Percentiles rank a stretch among this genome's conserved stretches.
phyloP scores from a whole-genome alignment of 202 grass and related monocot species.

The Eragrostis tef region DNA sequence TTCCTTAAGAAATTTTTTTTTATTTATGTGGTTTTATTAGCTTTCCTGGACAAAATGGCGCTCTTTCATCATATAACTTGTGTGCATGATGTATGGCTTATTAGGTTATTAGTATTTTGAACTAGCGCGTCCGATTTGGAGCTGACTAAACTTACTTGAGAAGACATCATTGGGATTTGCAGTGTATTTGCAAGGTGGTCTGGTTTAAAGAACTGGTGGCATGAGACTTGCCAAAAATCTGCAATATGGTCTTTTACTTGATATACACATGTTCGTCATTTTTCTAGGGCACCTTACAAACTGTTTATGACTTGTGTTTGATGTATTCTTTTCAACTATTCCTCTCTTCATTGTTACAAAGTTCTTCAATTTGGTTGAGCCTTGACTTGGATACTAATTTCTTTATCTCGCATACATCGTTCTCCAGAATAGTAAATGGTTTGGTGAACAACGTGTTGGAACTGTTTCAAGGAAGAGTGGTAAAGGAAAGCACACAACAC shows the following conservation, averaged over 20 bases:
- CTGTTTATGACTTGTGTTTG: slow-evolving; percentile 24
- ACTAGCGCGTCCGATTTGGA: neutral
- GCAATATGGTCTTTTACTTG: no score
- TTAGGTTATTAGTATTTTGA: slow-evolving; percentile 13
- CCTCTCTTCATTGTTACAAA: neutral
- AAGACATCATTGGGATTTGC: neutral
- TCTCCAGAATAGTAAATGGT: slow-evolving; percentile 87
- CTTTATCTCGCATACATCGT: slow-evolving; percentile 20
- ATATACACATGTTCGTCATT: no score
- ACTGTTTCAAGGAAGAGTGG: slow-evolving; percentile 92
- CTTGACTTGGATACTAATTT: slow-evolving; percentile 23
- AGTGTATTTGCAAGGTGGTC: neutral
- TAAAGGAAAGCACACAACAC: slow-evolving; percentile 91
- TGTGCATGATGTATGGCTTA: neutral
- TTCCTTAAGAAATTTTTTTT: no score
- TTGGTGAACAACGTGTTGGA: slow-evolving; percentile 92
- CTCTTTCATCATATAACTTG: slow-evolving; percentile 4
- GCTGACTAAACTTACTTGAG: neutral
- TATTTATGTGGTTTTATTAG: neutral
- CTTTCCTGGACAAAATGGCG: neutral
- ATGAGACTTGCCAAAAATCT: neutral
- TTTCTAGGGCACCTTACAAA: neutral
- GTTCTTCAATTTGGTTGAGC: slow-evolving; percentile 14
- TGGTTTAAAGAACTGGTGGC: neutral
- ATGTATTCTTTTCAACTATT: slow-evolving; percentile 2